Evolutionary conservation across 2,329 filamentous ascomycete species (phyloP).

Genomic region (Beauveria scarabaeidicola): DNA sequence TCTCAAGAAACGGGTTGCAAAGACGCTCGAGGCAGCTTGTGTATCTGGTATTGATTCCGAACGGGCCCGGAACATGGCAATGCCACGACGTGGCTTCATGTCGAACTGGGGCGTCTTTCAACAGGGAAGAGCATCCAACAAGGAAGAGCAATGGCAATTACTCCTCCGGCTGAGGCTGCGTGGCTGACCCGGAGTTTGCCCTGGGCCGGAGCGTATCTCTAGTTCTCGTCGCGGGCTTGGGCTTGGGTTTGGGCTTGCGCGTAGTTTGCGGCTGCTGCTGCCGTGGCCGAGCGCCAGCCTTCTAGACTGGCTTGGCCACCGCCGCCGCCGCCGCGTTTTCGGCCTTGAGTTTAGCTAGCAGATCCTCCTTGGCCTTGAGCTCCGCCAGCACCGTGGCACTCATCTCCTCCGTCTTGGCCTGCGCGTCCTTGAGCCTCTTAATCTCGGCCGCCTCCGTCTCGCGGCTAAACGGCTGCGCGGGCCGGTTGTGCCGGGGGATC

Average conservation of each 20-base stretch:
- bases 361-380: constrained; percentile 56
- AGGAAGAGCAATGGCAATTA: not conserved
- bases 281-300: constrained; percentile 1
- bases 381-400: constrained; percentile 49
- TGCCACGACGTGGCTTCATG: not conserved
- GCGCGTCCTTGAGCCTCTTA: constrained; percentile 53
- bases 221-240: not conserved
- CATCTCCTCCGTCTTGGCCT: constrained; percentile 54
- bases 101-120: no score
- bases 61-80: no score
- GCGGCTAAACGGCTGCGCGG: constrained; percentile 63
- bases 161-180: not conserved
- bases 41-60: not conserved
- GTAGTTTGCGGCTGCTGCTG: not conserved
- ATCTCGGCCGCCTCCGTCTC: constrained; percentile 60
- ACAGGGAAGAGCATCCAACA: not conserved
- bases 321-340: constrained; percentile 40
- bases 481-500: constrained; percentile 59
- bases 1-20: not conserved
- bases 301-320: constrained; percentile 23
- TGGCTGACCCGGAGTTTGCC: not conserved
- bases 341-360: constrained; percentile 52
- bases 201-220: not conserved
- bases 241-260: constrained; percentile 1
- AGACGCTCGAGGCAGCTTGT: not conserved